Conservation (phyloP, 2,329 filamentous ascomycete species). For the Phialemoniopsis sp. region DNA sequence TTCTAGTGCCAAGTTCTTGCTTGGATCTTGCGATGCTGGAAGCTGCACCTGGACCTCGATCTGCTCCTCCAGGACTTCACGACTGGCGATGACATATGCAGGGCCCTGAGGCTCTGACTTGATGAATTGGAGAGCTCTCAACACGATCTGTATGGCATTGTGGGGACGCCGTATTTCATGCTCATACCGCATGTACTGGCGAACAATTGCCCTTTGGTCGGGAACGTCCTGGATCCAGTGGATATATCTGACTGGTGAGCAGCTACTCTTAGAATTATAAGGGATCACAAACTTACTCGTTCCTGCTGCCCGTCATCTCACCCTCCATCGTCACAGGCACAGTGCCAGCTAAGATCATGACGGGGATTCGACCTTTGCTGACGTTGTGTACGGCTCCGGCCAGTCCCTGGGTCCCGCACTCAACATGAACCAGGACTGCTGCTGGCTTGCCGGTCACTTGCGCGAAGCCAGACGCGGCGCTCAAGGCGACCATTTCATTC, state of each 20-base stretch:
- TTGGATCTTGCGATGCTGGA: constrained; percentile 6
- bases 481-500: constrained; percentile 21
- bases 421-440: constrained; percentile 21
- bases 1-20: constrained; percentile 6
- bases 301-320: constrained; percentile 16
- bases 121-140: constrained; percentile 19
- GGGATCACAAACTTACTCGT: constrained; percentile 8
- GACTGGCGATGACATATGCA: constrained; percentile 17
- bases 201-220: constrained; percentile 25
- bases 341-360: constrained; percentile 26
- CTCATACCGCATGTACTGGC: constrained; percentile 22
- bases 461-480: constrained; percentile 14
- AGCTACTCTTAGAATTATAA: neutral
- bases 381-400: constrained; percentile 21
- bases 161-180: constrained; percentile 19
- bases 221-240: constrained; percentile 28
- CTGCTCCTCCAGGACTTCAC: constrained; percentile 17
- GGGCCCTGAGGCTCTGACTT: constrained; percentile 18
- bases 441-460: constrained; percentile 20
- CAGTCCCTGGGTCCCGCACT: constrained; percentile 18
- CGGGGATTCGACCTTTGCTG: constrained; percentile 19
- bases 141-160: constrained; percentile 18
- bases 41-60: constrained; percentile 1
- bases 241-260: constrained; percentile 13
- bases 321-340: constrained; percentile 23